Percentiles rank a stretch among this genome's conserved stretches.
These are phyloP conservation scores for Sclerotinia spermophila DNA, from an alignment of 2,329 filamentous ascomycete species.

Conservation along the genomic window DNA sequence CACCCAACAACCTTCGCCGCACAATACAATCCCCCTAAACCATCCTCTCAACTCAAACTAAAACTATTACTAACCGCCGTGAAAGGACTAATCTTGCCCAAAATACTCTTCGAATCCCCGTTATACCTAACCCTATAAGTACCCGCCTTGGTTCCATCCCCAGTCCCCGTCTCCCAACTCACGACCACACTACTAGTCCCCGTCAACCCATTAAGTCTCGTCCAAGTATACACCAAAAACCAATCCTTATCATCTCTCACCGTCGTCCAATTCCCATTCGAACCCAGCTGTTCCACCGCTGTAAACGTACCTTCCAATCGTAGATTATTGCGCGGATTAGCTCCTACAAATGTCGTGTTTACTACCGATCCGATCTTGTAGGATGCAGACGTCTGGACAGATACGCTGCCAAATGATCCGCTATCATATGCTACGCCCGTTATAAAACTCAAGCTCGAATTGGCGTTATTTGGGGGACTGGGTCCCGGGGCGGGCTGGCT, in stretches of 20 bases:
- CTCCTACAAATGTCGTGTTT: conserved; percentile 70
- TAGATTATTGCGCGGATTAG: conserved; percentile 86
- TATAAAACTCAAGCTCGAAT: conserved; percentile 73
- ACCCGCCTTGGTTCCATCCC: conserved; percentile 49
- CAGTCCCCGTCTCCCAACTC: conserved; percentile 70
- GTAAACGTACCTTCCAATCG: conserved; percentile 73
- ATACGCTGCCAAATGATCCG: conserved; percentile 64
- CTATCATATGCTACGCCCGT: conserved; percentile 73
- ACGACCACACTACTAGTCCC: conserved; percentile 76
- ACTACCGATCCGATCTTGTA: conserved; percentile 62
- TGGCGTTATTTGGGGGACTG: conserved; percentile 73
- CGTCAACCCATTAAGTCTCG: conserved; percentile 61
- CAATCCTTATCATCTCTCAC: conserved; percentile 76
- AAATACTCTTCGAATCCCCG: conserved; percentile 69
- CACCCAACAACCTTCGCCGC: not conserved
- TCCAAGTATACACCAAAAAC: conserved; percentile 78
- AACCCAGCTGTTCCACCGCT: conserved; percentile 60
- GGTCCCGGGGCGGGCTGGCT: conserved; percentile 49
- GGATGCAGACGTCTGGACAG: conserved; percentile 48
- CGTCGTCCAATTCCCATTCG: conserved; percentile 53
- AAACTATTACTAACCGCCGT: conserved; percentile 54
- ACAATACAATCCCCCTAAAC: too few relatives aligned
- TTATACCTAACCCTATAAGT: conserved; percentile 78
- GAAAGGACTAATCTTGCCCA: conserved; percentile 61
- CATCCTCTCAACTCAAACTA: conserved; percentile 22